Conservation (phyloP, 257 asterid genomes). For the Ehretia macrophylla region DNA sequence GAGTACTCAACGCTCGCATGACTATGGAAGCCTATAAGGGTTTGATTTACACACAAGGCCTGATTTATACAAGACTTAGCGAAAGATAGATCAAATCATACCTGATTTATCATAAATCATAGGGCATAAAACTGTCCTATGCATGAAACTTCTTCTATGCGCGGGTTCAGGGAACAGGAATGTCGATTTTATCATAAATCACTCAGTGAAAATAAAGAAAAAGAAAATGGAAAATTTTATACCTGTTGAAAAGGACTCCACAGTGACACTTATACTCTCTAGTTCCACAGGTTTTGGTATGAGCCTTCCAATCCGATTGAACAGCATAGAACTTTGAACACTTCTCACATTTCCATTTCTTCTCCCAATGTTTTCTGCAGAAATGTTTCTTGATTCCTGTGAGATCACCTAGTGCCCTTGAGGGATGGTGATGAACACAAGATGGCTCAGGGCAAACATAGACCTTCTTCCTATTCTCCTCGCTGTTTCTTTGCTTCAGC, state of each 20-base stretch:
- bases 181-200: too few species aligned
- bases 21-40: too few species aligned
- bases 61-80: too few species aligned
- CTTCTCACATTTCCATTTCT: conserved; percentile 86
- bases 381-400: conserved; percentile 88
- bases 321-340: conserved; percentile 80
- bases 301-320: conserved; percentile 94
- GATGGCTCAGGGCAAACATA: conserved; percentile 79
- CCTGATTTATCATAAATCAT: too few species aligned
- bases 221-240: background rate
- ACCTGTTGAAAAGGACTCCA: conserved; percentile 90
- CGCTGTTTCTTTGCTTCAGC: conserved; percentile 66
- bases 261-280: conserved; percentile 82
- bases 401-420: conserved; percentile 83
- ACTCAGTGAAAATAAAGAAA: too few species aligned
- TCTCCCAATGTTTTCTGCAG: conserved; percentile 86
- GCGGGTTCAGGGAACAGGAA: too few species aligned
- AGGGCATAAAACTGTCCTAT: too few species aligned
- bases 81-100: too few species aligned
- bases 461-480: conserved; percentile 56
- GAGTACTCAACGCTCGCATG: too few species aligned
- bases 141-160: too few species aligned
- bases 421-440: conserved; percentile 75
- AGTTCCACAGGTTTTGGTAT: conserved; percentile 77
- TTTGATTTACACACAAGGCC: too few species aligned